Percentiles rank a stretch among this genome's conserved stretches.
Conservation (phyloP, 1,139 yeast species). For the Komagataea norvegica region DNA sequence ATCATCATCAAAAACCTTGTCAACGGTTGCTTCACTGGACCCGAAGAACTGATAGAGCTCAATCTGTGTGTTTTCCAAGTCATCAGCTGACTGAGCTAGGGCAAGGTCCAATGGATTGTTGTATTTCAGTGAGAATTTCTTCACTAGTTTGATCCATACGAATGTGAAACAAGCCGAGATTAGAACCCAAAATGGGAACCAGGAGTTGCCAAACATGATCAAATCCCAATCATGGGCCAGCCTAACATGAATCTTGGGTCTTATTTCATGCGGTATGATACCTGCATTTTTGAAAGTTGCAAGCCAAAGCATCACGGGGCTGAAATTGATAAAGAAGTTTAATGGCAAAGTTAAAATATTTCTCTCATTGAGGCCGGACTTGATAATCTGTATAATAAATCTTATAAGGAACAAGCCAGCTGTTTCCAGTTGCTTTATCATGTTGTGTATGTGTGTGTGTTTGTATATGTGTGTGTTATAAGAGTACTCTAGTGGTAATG, state of each 20-base stretch:
- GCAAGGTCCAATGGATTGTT: slow-evolving; percentile 6
- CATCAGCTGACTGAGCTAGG: slow-evolving; percentile 1
- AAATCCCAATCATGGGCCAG: slow-evolving; percentile 40
- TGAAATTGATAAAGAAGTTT: slow-evolving; percentile 46
- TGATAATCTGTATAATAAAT: slow-evolving; percentile 9
- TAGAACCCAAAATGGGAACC: slow-evolving; percentile 18
- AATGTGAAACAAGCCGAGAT: slow-evolving; percentile 9
- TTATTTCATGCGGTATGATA: slow-evolving; percentile 46
- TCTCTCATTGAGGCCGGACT: slow-evolving; percentile 33
- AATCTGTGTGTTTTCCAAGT: slow-evolving; percentile 8
- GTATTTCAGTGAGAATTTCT: slow-evolving; percentile 7
- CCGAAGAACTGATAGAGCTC: slow-evolving; percentile 2
- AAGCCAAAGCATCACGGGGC: slow-evolving; percentile 55
- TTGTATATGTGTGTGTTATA: too few relatives aligned
- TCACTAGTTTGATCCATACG: slow-evolving; percentile 14
- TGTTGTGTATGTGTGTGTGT: background rate
- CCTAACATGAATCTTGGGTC: slow-evolving; percentile 54
- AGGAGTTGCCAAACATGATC: slow-evolving; percentile 28
- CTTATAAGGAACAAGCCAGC: slow-evolving; percentile 2
- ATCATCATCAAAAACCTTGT: slow-evolving; percentile 1
- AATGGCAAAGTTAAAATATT: slow-evolving; percentile 35
- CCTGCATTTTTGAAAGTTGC: slow-evolving; percentile 58
- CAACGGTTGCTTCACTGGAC: slow-evolving; percentile 9
- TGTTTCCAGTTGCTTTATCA: slow-evolving; percentile 3
- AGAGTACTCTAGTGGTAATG: too few relatives aligned